A percentile compares a stretch with the other conserved stretches of the same genome.
These are phyloP conservation scores for Rhodotorula sp. DNA, from an alignment of 1,284 basidiomycete genomes.

Conservation along the genomic window DNA sequence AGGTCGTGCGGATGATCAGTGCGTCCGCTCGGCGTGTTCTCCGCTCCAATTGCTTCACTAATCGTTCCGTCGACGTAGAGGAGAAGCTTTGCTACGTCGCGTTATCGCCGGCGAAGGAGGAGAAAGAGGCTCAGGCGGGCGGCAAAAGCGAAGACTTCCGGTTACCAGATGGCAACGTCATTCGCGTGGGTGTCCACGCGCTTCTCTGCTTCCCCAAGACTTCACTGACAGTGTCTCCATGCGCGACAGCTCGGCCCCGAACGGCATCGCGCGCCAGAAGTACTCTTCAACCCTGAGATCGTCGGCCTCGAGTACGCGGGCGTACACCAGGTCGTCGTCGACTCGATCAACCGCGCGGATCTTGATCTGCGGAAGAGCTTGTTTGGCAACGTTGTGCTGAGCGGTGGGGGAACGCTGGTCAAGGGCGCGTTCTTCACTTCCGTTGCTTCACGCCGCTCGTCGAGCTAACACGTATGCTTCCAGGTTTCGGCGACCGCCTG, in stretches of 20 bases:
- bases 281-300: constrained; percentile 95
- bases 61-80: constrained; percentile 50
- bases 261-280: constrained; percentile 95
- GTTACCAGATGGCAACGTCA: constrained; percentile 90
- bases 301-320: constrained; percentile 95
- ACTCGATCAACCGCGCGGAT: constrained; percentile 68
- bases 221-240: not conserved
- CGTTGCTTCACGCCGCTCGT: not conserved
- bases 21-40: constrained; percentile 1
- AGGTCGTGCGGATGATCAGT: constrained; percentile 92
- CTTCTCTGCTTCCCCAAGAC: not conserved
- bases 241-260: constrained; percentile 77
- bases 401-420: constrained; percentile 92
- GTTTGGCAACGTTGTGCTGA: constrained; percentile 94
- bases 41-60: not conserved
- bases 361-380: constrained; percentile 88
- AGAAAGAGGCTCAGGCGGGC: constrained; percentile 67
- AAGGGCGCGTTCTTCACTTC: constrained; percentile 62
- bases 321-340: constrained; percentile 85
- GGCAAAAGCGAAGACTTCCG: constrained; percentile 84
- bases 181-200: constrained; percentile 63
- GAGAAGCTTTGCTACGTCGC: constrained; percentile 97
- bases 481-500: constrained; percentile 93
- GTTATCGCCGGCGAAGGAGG: constrained; percentile 85
- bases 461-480: not conserved